Evolutionary conservation across 1,284 basidiomycete species (phyloP), one percentile per base, ranked within the genome.

Genomic region (Moesziomyces parantarcticus): DNA sequence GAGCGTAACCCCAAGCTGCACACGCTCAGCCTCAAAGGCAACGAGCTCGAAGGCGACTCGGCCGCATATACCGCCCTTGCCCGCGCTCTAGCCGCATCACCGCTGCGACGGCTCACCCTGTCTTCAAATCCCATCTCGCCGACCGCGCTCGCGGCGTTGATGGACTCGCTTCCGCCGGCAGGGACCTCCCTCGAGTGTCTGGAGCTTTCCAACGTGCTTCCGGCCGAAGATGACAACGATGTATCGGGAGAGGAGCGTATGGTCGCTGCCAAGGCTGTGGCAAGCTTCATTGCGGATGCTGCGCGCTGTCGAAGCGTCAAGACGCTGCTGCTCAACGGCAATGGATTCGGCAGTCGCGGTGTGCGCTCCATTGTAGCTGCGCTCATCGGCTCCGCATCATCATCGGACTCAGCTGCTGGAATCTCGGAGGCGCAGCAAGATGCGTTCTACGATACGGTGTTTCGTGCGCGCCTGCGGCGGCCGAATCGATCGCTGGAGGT

Each of bases 121-220:
- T 56, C 56, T 0, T 54, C 42, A 14, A 73, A 67, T 36, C 64
- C 64, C 18, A 67, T 73, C 23, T 44, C 34, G 25, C 11, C 42
- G 1, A 23, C 47, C 8, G 55, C 49, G 11, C 9, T 73, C 5
- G 29, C 52, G 6, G 56, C 70, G 21, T 68, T 73, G 20, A 29
- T 73, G 29, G 70, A 73, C 23, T 49, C 57, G 20, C 42, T 73
- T 1, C 64, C 70, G 2, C 16, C 52, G 14, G 43, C 21, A 1
- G 69, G 69, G 3, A 66, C 62, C 1, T 20, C 58, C 2, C 40
- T 72, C 3, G 56, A 59, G 21, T 25, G 22, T 23, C 29, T 68
- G 5, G 57, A 64, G 29, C 13, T 67, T 9, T 58, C 50, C 1
- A 36, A 36, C 22, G 42, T 68, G n/a, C 51, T 50, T 25, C 34